Conservation (phyloP, 2,329 filamentous ascomycete genomes). For the Cladobotryum mycophilum region DNA sequence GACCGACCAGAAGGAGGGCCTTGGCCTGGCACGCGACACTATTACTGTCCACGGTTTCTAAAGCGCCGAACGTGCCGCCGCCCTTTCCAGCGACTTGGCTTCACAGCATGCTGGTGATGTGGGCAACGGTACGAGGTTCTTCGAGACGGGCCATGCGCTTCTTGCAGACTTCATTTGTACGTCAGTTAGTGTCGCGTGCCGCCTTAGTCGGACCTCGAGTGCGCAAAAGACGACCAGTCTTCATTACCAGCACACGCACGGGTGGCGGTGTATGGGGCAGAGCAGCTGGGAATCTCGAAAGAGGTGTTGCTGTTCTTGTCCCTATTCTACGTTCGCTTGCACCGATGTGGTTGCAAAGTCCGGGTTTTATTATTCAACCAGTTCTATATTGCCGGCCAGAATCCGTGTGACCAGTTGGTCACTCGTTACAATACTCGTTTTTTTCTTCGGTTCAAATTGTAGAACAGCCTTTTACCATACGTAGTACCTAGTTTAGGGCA, state of each 20-base stretch:
- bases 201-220: conserved; percentile 1
- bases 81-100: conserved; percentile 28
- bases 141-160: background rate
- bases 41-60: conserved; percentile 74
- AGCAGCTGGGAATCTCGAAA: conserved; percentile 13
- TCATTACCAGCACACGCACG: background rate
- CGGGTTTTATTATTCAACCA: conserved; percentile 17
- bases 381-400: conserved; percentile 27
- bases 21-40: conserved; percentile 91
- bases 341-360: conserved; percentile 3
- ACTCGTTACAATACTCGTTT: conserved; percentile 20
- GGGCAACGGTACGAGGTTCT: conserved; percentile 23
- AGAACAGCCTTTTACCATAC: conserved; percentile 25
- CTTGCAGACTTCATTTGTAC: conserved; percentile 8
- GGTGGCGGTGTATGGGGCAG: conserved; percentile 15
- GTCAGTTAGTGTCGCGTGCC: background rate
- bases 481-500: conserved; percentile 24
- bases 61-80: conserved; percentile 33
- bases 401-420: conserved; percentile 28
- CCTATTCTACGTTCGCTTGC: conserved; percentile 1
- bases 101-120: conserved; percentile 26
- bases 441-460: conserved; percentile 10
- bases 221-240: conserved; percentile 18
- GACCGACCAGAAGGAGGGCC: conserved; percentile 88
- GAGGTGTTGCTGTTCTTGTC: background rate